Conservation (phyloP, 2,329 filamentous ascomycete genomes). For the Cordyceps militaris region DNA sequence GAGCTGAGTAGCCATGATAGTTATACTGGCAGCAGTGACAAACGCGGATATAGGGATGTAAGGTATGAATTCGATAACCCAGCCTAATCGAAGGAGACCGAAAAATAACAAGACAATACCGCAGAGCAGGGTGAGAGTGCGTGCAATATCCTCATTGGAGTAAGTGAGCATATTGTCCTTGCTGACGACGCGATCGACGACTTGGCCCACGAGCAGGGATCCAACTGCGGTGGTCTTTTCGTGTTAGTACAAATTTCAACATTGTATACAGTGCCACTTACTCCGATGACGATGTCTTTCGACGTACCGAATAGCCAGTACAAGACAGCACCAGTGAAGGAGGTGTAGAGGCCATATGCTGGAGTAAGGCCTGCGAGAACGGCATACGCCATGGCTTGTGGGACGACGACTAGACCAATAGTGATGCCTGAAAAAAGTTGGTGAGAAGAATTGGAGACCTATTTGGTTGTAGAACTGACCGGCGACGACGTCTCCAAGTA, state of each 20-base stretch:
- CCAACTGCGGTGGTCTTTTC: conserved; percentile 48
- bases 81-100: conserved; percentile 41
- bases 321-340: conserved; percentile 70
- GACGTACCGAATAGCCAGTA: conserved; percentile 84
- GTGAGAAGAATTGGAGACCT: not conserved
- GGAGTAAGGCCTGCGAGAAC: conserved; percentile 59
- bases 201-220: conserved; percentile 43
- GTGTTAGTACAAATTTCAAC: conserved; percentile 3
- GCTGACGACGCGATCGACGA: conserved; percentile 31
- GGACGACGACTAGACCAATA: conserved; percentile 64
- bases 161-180: conserved; percentile 30
- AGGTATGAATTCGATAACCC: conserved; percentile 45
- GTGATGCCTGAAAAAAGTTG: conserved; percentile 25
- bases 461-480: conserved; percentile 34
- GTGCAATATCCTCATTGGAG: conserved; percentile 34
- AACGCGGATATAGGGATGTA: conserved; percentile 44
- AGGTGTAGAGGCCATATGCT: conserved; percentile 72
- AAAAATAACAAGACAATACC: conserved; percentile 38
- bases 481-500: conserved; percentile 65
- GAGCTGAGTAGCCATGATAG: conserved; percentile 42
- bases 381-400: conserved; percentile 76
- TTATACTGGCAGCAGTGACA: conserved; percentile 44
- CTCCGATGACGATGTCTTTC: conserved; percentile 76
- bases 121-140: conserved; percentile 37
- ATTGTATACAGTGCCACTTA: conserved; percentile 20